These are phyloP conservation scores for Saussurea involucrata DNA, from an alignment of 129 eudicot species.

Conservation along the genomic window DNA sequence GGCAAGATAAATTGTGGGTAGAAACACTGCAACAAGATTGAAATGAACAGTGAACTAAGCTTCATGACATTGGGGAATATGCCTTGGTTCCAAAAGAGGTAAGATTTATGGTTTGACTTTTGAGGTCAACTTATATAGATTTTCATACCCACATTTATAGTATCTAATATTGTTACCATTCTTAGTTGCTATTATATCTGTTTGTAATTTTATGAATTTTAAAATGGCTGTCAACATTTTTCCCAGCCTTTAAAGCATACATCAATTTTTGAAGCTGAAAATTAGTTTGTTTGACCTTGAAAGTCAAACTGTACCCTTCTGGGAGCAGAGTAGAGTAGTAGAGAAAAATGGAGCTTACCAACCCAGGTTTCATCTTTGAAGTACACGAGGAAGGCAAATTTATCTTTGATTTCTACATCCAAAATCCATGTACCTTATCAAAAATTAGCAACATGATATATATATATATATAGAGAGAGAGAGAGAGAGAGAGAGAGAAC, in stretches of 20 bases:
- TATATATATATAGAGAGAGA: not conserved
- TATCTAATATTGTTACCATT: not conserved
- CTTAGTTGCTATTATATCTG: not conserved
- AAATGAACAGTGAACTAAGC: not conserved
- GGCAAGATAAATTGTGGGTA: conserved; percentile 44
- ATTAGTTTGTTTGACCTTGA: conserved; percentile 18
- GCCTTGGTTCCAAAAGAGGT: not conserved
- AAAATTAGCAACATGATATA: not conserved
- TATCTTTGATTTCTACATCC: conserved; percentile 36
- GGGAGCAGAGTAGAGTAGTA: not conserved
- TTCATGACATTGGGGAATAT: not conserved
- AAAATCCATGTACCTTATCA: not conserved
- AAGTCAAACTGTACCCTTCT: conserved; percentile 16
- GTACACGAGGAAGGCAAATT: conserved; percentile 45
- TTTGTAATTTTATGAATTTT: not conserved
- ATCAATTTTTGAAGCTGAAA: not conserved
- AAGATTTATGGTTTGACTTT: conserved; percentile 18
- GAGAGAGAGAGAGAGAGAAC: conserved; percentile 11
- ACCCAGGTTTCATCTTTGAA: conserved; percentile 43
- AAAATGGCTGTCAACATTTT: not conserved
- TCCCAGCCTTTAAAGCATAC: not conserved
- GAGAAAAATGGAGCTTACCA: conserved; percentile 27
- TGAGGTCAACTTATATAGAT: conserved; percentile 13
- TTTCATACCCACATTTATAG: not conserved
- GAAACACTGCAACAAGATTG: conserved; percentile 30